phyloP scores from a whole-genome alignment of 139 green algal species.

The Chlamydomonas sp. region DNA sequence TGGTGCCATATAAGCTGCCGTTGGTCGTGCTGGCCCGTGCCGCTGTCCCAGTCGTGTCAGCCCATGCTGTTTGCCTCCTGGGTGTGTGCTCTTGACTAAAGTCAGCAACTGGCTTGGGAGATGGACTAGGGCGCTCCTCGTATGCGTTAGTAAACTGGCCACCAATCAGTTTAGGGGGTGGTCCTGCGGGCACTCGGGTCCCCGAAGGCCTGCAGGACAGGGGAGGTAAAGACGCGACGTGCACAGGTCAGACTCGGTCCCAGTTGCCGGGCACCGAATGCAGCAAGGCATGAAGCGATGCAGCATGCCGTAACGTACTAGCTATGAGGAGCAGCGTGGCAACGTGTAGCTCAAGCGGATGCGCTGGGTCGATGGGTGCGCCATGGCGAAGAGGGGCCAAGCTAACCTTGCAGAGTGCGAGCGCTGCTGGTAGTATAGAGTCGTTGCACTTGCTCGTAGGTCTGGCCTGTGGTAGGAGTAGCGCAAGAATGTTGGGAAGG shows the following conservation, averaged over 20 bases:
- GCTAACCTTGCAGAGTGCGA: slow-evolving; percentile 19
- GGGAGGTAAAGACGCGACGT: no score
- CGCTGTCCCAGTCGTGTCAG: not conserved
- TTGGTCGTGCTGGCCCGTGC: not conserved
- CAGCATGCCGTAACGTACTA: no score
- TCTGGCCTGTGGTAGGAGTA: not conserved
- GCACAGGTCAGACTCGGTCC: no score
- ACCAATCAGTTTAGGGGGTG: slow-evolving; percentile 6
- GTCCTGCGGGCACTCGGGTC: slow-evolving; percentile 10
- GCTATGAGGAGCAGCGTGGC: no score
- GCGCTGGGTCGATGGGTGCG: no score
- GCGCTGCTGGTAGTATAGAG: slow-evolving; percentile 22
- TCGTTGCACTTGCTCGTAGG: slow-evolving; percentile 11
- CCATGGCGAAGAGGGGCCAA: no score
- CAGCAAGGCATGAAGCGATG: no score
- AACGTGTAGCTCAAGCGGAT: no score
- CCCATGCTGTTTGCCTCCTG: no score
- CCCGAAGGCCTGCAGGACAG: not conserved
- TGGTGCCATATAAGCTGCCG: not conserved
- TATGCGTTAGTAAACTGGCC: slow-evolving; percentile 16
- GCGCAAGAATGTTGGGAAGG: no score
- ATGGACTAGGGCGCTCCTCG: not conserved
- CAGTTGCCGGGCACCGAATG: no score
- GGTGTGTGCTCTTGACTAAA: no score
- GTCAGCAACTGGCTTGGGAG: not conserved